Conservation (phyloP, 2,329 filamentous ascomycete species). For the Mollisiaceae sp. region DNA sequence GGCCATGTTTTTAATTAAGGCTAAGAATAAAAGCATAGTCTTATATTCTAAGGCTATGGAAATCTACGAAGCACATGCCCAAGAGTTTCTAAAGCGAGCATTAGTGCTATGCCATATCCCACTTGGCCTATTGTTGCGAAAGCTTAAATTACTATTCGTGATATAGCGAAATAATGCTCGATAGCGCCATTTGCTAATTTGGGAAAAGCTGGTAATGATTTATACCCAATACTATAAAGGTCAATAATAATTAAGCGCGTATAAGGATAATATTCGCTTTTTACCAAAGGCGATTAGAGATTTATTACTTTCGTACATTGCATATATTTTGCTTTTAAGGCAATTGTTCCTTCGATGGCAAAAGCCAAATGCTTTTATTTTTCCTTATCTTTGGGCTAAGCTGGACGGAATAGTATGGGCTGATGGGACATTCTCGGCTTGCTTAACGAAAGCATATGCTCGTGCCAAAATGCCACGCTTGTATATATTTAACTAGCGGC, state of each 20-base stretch:
- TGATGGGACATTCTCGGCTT: conserved; percentile 20
- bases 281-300: conserved; percentile 23
- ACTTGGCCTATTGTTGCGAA: conserved; percentile 8
- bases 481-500: conserved; percentile 16
- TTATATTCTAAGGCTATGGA: conserved; percentile 18
- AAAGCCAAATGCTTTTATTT: conserved; percentile 15
- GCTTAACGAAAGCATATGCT: conserved; percentile 13
- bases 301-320: conserved; percentile 25
- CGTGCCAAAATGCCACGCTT: conserved; percentile 15
- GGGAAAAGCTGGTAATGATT: conserved; percentile 28
- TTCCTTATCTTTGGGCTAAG: conserved; percentile 22
- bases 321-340: conserved; percentile 16
- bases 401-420: conserved; percentile 17
- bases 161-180: conserved; percentile 21
- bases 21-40: conserved; percentile 8
- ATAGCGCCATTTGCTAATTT: conserved; percentile 15
- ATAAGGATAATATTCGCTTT: conserved; percentile 31
- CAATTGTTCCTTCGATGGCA: conserved; percentile 25
- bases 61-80: conserved; percentile 20
- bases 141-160: conserved; percentile 20
- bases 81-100: too few relatives aligned
- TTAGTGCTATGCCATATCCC: conserved; percentile 20
- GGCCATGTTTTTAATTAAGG: conserved; percentile 22
- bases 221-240: conserved; percentile 28
- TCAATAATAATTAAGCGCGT: conserved; percentile 21